Percentiles rank a stretch among this genome's conserved stretches.
Evolutionary conservation across 768 basidiomycete species (phyloP).

Genomic region (Lactifluus subvellereus): DNA sequence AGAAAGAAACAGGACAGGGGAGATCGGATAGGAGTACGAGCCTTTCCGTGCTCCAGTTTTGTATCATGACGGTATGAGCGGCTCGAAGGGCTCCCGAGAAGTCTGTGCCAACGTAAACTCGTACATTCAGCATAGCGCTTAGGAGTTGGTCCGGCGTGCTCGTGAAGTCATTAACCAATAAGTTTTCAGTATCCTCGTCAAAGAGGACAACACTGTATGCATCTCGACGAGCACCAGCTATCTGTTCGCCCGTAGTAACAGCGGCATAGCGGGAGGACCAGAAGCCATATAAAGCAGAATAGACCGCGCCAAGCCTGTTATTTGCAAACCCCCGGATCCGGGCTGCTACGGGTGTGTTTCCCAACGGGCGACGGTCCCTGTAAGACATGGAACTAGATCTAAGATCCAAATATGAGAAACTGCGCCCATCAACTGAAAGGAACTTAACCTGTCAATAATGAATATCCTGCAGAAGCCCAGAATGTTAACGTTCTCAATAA

Average conservation of each 20-base stretch:
- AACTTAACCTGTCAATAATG: slow-evolving; percentile 42
- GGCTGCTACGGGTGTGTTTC: slow-evolving; percentile 37
- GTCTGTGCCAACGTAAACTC: slow-evolving; percentile 37
- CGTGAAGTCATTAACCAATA: slow-evolving; percentile 42
- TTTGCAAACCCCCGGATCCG: slow-evolving; percentile 35
- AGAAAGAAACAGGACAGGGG: neutral
- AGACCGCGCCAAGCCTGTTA: slow-evolving; percentile 55
- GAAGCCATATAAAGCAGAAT: slow-evolving; percentile 49
- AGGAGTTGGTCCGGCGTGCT: slow-evolving; percentile 44
- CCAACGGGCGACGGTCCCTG: slow-evolving; percentile 41
- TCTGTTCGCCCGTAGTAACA: slow-evolving; percentile 26
- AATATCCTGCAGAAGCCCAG: slow-evolving; percentile 38
- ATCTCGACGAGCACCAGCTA: slow-evolving; percentile 37
- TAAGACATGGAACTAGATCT: slow-evolving; percentile 49
- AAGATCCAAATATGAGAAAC: neutral
- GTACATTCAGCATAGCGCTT: slow-evolving; percentile 32
- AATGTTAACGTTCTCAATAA: neutral
- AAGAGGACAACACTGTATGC: slow-evolving; percentile 54
- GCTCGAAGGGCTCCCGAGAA: slow-evolving; percentile 37
- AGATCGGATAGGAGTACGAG: slow-evolving; percentile 12
- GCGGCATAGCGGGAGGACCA: slow-evolving; percentile 48
- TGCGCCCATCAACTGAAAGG: neutral
- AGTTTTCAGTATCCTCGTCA: slow-evolving; percentile 24
- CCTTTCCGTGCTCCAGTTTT: slow-evolving; percentile 49
- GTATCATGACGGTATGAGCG: slow-evolving; percentile 38